Evolutionary conservation across 2,329 filamentous ascomycete species (phyloP).

Genomic region (Cladosporium austrohemisphaericum): DNA sequence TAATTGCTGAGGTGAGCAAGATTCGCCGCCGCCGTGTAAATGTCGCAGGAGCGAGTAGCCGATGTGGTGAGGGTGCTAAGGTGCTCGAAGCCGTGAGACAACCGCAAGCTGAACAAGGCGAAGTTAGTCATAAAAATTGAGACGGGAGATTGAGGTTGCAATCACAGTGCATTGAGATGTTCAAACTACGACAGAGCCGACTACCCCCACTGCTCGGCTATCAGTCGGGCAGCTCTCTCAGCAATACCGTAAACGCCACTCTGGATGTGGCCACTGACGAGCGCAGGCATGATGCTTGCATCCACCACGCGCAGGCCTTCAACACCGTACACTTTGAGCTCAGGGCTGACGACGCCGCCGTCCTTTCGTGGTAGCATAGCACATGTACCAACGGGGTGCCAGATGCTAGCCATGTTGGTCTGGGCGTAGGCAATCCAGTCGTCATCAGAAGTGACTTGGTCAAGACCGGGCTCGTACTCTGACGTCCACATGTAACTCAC

Average conservation of each 20-base stretch:
- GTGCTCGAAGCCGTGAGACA: too few relatives aligned
- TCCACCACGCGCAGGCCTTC: slow-evolving; percentile 31
- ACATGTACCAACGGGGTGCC: slow-evolving; percentile 37
- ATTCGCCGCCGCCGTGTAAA: too few relatives aligned
- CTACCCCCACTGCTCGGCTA: slow-evolving; percentile 15
- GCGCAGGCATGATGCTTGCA: slow-evolving; percentile 31
- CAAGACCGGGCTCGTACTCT: slow-evolving; percentile 23
- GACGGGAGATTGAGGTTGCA: too few relatives aligned
- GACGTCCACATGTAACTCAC: slow-evolving; percentile 32
- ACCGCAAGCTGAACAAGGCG: too few relatives aligned
- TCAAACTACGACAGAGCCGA: background rate
- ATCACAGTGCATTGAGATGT: too few relatives aligned
- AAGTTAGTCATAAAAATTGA: too few relatives aligned
- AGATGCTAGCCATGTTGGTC: slow-evolving; percentile 26
- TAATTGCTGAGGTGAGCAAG: too few relatives aligned
- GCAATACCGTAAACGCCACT: slow-evolving; percentile 25
- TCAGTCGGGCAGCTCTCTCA: slow-evolving; percentile 26
- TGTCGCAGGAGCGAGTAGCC: too few relatives aligned
- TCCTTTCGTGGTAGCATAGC: slow-evolving; percentile 27
- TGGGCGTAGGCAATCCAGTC: slow-evolving; percentile 24
- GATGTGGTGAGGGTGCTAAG: too few relatives aligned
- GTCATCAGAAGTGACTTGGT: slow-evolving; percentile 17
- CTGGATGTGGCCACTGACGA: slow-evolving; percentile 21
- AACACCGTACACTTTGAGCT: slow-evolving; percentile 31
- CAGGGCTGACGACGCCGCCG: slow-evolving; percentile 31